A percentile compares a stretch with the other conserved stretches of the same genome.
Conservation (phyloP, 2,329 filamentous ascomycete genomes). For the Domatiomyces globalis region DNA sequence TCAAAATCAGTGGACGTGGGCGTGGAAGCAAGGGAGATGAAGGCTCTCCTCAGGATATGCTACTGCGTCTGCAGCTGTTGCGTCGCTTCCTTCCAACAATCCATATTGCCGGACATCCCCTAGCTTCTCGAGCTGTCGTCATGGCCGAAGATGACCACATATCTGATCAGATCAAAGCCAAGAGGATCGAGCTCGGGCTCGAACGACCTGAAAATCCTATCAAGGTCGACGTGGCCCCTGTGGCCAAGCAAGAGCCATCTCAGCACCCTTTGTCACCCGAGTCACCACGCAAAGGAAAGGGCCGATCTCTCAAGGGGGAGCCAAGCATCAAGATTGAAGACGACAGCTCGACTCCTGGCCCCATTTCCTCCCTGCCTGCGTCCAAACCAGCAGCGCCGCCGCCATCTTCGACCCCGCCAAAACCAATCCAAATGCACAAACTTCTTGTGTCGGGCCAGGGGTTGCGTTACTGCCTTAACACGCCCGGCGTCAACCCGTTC, state of each 20-base stretch:
- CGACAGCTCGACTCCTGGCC: neutral
- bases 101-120: slow-evolving; percentile 79
- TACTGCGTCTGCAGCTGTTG: slow-evolving; percentile 69
- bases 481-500: slow-evolving; percentile 72
- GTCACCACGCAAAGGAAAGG: neutral
- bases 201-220: slow-evolving; percentile 1
- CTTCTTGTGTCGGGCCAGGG: slow-evolving; percentile 89
- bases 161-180: slow-evolving; percentile 15
- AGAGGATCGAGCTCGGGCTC: slow-evolving; percentile 3
- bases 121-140: slow-evolving; percentile 48
- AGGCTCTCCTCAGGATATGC: slow-evolving; percentile 47
- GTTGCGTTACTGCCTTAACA: slow-evolving; percentile 77
- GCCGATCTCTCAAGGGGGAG: slow-evolving; percentile 3
- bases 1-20: slow-evolving; percentile 30
- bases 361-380: neutral
- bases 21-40: slow-evolving; percentile 29
- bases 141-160: slow-evolving; percentile 19
- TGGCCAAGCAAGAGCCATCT: neutral
- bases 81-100: slow-evolving; percentile 69
- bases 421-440: slow-evolving; percentile 54
- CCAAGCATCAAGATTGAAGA: slow-evolving; percentile 10
- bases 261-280: neutral
- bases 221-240: neutral
- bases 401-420: slow-evolving; percentile 19
- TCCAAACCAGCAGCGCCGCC: neutral